Conservation (phyloP, 495 filamentous ascomycete species). For the Baudoinia panamericana region DNA sequence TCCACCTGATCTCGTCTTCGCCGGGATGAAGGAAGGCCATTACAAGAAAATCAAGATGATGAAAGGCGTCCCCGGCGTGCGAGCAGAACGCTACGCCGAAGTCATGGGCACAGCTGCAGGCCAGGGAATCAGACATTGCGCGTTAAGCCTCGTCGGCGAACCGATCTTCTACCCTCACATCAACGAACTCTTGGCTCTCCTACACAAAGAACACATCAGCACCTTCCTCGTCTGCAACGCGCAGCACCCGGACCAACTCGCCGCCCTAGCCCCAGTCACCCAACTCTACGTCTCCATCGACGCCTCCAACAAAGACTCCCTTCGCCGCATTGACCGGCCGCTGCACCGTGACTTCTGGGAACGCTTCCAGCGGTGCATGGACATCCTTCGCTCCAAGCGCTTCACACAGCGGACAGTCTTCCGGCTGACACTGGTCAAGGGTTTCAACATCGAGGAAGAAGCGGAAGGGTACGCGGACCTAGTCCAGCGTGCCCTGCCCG, state of each 20-base stretch:
- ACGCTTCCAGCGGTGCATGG: constrained; percentile 77
- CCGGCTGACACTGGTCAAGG: constrained; percentile 86
- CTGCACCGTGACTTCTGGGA: constrained; percentile 97
- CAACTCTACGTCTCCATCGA: constrained; percentile 95
- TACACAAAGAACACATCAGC: constrained; percentile 77
- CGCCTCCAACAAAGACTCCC: constrained; percentile 75
- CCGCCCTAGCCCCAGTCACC: constrained; percentile 65
- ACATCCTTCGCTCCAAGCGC: constrained; percentile 72
- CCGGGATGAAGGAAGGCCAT: constrained; percentile 78
- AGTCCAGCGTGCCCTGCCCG: constrained; percentile 68
- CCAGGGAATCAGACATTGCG: constrained; percentile 92
- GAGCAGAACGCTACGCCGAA: constrained; percentile 81
- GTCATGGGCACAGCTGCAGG: no score
- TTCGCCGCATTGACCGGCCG: constrained; percentile 77
- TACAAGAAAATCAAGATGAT: constrained; percentile 97
- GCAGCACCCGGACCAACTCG: constrained; percentile 89
- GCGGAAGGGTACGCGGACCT: constrained; percentile 81
- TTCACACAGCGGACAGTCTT: constrained; percentile 84
- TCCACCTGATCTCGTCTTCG: constrained; percentile 73
- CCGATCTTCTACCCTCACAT: constrained; percentile 97
- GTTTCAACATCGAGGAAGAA: constrained; percentile 92
- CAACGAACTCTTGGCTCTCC: constrained; percentile 70
- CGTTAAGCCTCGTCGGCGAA: constrained; percentile 79
- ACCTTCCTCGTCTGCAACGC: constrained; percentile 96
- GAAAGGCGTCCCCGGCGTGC: constrained; percentile 80